phyloP scores from a whole-genome alignment of 305 asterid genomes.

The Fraxinus baroniana region DNA sequence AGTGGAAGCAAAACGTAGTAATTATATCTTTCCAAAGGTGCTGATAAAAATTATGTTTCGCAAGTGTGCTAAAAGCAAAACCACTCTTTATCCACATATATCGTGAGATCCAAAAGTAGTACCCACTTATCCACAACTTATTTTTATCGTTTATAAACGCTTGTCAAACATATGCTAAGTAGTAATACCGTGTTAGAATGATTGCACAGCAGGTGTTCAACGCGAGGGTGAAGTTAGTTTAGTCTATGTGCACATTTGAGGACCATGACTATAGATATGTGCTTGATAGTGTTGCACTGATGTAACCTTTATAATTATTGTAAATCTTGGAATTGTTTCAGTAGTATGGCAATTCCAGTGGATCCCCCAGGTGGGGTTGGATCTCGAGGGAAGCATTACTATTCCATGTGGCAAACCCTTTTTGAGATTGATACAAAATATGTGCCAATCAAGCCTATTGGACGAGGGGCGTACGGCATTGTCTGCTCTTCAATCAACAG shows the following conservation, averaged over 20 bases:
- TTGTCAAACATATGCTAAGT: not conserved
- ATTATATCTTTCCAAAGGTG: not conserved
- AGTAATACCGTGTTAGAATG: not conserved
- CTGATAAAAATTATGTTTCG: not conserved
- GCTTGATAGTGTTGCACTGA: not conserved
- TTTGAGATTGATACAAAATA: constrained; percentile 36
- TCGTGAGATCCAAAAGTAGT: not conserved
- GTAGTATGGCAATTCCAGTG: constrained; percentile 37
- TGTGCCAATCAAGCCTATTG: constrained; percentile 39
- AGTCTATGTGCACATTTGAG: not conserved
- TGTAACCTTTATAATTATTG: not conserved
- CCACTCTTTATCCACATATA: not conserved
- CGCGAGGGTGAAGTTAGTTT: not conserved
- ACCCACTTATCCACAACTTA: not conserved
- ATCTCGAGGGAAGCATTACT: constrained; percentile 32
- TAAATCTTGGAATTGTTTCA: not conserved
- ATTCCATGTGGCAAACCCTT: constrained; percentile 36
- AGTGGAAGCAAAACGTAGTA: not conserved
- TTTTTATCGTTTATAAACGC: not conserved
- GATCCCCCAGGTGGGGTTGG: constrained; percentile 35
- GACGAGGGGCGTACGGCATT: constrained; percentile 38
- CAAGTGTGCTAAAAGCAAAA: not conserved
- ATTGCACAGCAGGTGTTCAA: not conserved
- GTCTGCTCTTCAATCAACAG: constrained; percentile 36
- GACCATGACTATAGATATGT: not conserved